These are phyloP conservation scores for Aspergillus conjunctus DNA, from an alignment of 495 filamentous ascomycete species.

Conservation along the genomic window DNA sequence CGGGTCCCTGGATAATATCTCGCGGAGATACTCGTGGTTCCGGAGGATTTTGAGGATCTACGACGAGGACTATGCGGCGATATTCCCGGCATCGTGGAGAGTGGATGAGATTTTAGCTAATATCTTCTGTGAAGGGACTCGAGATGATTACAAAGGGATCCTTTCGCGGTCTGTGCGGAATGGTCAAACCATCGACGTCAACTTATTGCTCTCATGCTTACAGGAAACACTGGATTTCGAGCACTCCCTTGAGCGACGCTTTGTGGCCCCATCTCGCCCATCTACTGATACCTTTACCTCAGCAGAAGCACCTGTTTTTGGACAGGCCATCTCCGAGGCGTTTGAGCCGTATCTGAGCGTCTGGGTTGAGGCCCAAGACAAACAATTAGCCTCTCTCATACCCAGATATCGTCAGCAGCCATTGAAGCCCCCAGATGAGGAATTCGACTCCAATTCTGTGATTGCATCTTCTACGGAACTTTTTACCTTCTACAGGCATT, in stretches of 20 bases:
- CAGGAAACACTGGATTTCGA: slow-evolving; percentile 98
- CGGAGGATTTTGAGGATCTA: slow-evolving; percentile 93
- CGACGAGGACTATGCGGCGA: slow-evolving; percentile 86
- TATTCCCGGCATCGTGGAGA: slow-evolving; percentile 87
- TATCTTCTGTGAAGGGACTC: slow-evolving; percentile 90
- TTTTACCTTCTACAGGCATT: slow-evolving; percentile 92
- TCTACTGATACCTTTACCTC: slow-evolving; percentile 92
- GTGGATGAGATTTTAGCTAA: slow-evolving; percentile 91
- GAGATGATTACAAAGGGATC: slow-evolving; percentile 94
- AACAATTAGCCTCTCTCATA: slow-evolving; percentile 80
- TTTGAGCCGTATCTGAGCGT: slow-evolving; percentile 96
- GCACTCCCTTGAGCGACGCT: slow-evolving; percentile 83
- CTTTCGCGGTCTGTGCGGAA: slow-evolving; percentile 85
- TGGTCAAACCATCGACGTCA: slow-evolving; percentile 85
- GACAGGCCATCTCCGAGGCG: slow-evolving; percentile 91
- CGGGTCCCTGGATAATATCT: slow-evolving; percentile 95
- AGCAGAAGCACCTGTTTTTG: slow-evolving; percentile 75
- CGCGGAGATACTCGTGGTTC: slow-evolving; percentile 94
- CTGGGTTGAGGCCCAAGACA: slow-evolving; percentile 97
- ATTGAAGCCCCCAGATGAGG: slow-evolving; percentile 78
- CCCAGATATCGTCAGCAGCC: slow-evolving; percentile 88
- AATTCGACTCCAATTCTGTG: slow-evolving; percentile 87
- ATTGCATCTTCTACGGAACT: slow-evolving; percentile 93
- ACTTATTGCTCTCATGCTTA: slow-evolving; percentile 84
- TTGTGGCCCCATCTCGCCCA: slow-evolving; percentile 74